These are phyloP conservation scores for Blastomyces parvus DNA, from an alignment of 2,329 filamentous ascomycete species.

Conservation along the genomic window DNA sequence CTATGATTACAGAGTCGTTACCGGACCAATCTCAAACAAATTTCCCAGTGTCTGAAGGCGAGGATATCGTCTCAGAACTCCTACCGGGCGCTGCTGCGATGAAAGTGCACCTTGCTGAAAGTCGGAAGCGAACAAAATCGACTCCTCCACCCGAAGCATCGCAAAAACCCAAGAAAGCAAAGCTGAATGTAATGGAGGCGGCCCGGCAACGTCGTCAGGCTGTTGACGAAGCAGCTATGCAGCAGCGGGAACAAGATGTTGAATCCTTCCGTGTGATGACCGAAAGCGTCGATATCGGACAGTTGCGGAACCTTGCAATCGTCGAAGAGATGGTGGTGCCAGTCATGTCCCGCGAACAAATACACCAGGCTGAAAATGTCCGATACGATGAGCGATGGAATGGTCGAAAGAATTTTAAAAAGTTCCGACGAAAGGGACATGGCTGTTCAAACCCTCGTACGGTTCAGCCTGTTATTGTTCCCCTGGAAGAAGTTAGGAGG, in stretches of 20 bases:
- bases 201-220: slow-evolving; percentile 46
- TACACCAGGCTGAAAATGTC: slow-evolving; percentile 36
- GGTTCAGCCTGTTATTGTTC: slow-evolving; percentile 54
- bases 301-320: slow-evolving; percentile 63
- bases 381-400: slow-evolving; percentile 89
- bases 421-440: slow-evolving; percentile 47
- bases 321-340: slow-evolving; percentile 66
- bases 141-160: slow-evolving; percentile 21
- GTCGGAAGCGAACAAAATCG: slow-evolving; percentile 34
- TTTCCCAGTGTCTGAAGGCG: slow-evolving; percentile 26
- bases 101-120: slow-evolving; percentile 58
- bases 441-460: slow-evolving; percentile 30
- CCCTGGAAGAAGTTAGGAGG: slow-evolving; percentile 59
- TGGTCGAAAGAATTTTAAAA: slow-evolving; percentile 91
- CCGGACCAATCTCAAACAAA: slow-evolving; percentile 23
- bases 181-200: slow-evolving; percentile 59
- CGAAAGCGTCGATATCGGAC: slow-evolving; percentile 58
- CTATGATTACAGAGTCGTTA: slow-evolving; percentile 13
- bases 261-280: slow-evolving; percentile 49
- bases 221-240: slow-evolving; percentile 45
- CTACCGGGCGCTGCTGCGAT: slow-evolving; percentile 72
- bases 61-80: slow-evolving; percentile 59
- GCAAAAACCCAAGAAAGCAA: slow-evolving; percentile 45
- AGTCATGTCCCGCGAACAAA: slow-evolving; percentile 19
- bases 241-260: slow-evolving; percentile 56